Evolutionary conservation across 164 flowering plant species (phyloP).

Genomic region (Buxus sempervirens): DNA sequence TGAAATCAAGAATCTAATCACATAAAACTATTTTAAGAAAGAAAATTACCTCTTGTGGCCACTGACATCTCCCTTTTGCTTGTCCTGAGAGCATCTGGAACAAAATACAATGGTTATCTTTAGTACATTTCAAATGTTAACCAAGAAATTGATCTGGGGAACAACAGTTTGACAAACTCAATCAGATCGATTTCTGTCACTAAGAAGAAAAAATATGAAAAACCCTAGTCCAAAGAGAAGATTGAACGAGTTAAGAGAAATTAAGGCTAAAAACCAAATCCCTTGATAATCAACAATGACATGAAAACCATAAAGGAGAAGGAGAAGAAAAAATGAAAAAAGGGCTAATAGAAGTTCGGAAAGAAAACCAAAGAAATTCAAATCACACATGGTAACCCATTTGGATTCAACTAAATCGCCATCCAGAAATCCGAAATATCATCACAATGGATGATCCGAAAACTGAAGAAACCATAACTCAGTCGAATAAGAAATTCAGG

Average conservation of each 20-base stretch:
- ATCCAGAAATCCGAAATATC: background rate
- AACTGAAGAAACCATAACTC: background rate
- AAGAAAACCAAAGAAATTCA: background rate
- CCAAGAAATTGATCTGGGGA: background rate
- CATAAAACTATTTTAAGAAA: background rate
- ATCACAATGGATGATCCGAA: background rate
- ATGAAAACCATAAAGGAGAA: no score
- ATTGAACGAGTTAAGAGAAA: background rate
- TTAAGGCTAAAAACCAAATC: no score
- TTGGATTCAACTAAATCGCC: background rate
- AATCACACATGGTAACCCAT: background rate
- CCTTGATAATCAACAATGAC: no score
- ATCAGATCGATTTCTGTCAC: no score
- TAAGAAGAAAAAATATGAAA: background rate
- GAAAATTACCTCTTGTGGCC: constrained; percentile 65
- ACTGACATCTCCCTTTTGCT: constrained; percentile 85
- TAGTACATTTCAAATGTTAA: background rate
- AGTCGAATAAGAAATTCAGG: background rate
- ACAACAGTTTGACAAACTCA: no score
- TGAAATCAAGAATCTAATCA: background rate
- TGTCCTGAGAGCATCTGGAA: constrained; percentile 63
- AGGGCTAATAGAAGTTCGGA: background rate
- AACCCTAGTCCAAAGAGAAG: background rate
- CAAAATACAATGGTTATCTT: background rate
- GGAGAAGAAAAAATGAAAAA: no score